Conservation (phyloP, 352 stramenopile species). For the Phytopythium vexans region DNA sequence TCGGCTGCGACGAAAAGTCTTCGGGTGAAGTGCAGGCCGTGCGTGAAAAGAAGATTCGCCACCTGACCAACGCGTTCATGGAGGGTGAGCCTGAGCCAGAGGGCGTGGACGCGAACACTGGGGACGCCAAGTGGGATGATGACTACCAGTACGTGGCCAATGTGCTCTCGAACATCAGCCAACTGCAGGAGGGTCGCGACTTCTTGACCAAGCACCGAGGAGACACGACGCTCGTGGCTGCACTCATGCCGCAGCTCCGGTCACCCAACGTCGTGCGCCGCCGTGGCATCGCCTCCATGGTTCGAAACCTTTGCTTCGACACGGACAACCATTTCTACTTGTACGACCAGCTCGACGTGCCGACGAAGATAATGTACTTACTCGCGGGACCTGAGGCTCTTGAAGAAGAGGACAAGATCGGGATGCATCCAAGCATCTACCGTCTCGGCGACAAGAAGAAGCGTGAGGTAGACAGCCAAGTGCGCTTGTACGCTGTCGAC, state of each 20-base stretch:
- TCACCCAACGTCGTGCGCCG: slow-evolving; percentile 82
- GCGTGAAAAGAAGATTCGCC: slow-evolving; percentile 81
- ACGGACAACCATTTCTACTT: slow-evolving; percentile 87
- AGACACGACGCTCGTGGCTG: slow-evolving; percentile 57
- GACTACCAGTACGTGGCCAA: slow-evolving; percentile 87
- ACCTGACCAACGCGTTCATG: slow-evolving; percentile 67
- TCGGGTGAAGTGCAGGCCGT: slow-evolving; percentile 43
- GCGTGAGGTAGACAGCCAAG: slow-evolving; percentile 68
- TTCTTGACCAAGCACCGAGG: slow-evolving; percentile 77
- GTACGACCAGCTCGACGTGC: slow-evolving; percentile 82
- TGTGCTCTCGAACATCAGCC: slow-evolving; percentile 83
- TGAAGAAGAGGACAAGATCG: slow-evolving; percentile 75
- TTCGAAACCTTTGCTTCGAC: slow-evolving; percentile 88
- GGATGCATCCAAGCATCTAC: slow-evolving; percentile 79
- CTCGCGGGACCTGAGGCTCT: slow-evolving; percentile 72
- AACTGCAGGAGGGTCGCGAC: slow-evolving; percentile 71
- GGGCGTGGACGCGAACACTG: slow-evolving; percentile 58
- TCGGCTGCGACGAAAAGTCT: slow-evolving; percentile 53
- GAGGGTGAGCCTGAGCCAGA: slow-evolving; percentile 74
- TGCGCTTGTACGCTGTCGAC: slow-evolving; percentile 72
- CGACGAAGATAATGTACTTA: slow-evolving; percentile 74
- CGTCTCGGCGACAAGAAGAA: slow-evolving; percentile 80
- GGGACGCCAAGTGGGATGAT: slow-evolving; percentile 84
- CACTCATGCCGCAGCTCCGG: slow-evolving; percentile 71
- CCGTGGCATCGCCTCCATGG: slow-evolving; percentile 54